A percentile compares a stretch with the other conserved stretches of the same genome.
Evolutionary conservation across 169 alveolate genomes (phyloP).

Genomic region (Babesia bovis): DNA sequence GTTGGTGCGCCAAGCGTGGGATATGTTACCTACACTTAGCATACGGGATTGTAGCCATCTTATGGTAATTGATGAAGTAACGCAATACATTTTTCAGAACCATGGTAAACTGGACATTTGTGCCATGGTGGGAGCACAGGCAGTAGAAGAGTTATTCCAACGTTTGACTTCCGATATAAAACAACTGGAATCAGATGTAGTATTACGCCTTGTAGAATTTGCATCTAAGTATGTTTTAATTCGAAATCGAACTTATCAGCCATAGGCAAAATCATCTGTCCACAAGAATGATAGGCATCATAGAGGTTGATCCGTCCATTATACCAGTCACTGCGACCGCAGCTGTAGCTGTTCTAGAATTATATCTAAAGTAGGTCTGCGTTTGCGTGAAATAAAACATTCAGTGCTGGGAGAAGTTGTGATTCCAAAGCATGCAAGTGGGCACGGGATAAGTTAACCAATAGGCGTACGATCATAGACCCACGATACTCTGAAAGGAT

Average conservation of each 20-base stretch:
- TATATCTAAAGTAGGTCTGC: slow-evolving; percentile 2
- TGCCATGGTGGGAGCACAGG: slow-evolving; percentile 1
- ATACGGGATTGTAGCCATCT: neutral
- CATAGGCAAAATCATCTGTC: neutral
- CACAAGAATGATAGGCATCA: neutral
- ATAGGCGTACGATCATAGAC: slow-evolving; percentile 3
- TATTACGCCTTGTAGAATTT: neutral
- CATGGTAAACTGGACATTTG: slow-evolving; percentile 1
- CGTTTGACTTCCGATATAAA: neutral
- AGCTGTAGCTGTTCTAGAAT: slow-evolving; percentile 6
- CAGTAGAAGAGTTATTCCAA: neutral
- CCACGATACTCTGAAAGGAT: neutral
- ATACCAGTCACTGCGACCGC: slow-evolving; percentile 1
- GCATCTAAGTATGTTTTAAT: slow-evolving; percentile 4
- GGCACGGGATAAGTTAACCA: neutral
- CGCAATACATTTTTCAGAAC: neutral
- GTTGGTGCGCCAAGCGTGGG: slow-evolving; percentile 19
- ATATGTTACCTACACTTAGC: neutral
- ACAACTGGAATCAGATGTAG: neutral
- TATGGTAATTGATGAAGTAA: neutral
- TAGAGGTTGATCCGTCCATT: slow-evolving; percentile 1
- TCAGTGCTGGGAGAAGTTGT: neutral
- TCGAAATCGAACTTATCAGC: neutral
- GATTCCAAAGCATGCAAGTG: neutral
- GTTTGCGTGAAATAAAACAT: neutral